A percentile compares a stretch with the other conserved stretches of the same genome.
Evolutionary conservation across 2,329 filamentous ascomycete species (phyloP).

Genomic region (Colletotrichum sp.): DNA sequence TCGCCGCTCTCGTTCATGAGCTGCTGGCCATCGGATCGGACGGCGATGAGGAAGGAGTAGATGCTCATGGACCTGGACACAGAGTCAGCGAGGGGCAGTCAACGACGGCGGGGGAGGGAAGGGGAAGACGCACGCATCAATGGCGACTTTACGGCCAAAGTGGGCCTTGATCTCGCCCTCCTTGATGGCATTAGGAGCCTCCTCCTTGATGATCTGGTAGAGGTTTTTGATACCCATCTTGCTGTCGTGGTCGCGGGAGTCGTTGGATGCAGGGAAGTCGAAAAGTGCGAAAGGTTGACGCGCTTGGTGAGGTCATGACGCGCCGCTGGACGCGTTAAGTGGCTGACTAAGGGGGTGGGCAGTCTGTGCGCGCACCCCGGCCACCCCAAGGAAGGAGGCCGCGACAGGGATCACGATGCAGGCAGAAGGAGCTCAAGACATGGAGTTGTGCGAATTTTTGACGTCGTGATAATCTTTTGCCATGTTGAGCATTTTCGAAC

Average conservation of each 20-base stretch:
- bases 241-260: not conserved
- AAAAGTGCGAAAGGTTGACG: not conserved
- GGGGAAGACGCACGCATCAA: constrained; percentile 65
- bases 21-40: constrained; percentile 95
- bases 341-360: not conserved
- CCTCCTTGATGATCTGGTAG: constrained; percentile 83
- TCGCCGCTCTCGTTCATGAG: constrained; percentile 94
- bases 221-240: constrained; percentile 74
- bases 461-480: not conserved
- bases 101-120: not conserved
- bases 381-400: not conserved
- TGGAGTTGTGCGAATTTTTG: not conserved
- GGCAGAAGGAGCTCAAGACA: not conserved
- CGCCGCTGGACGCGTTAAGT: not conserved
- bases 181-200: constrained; percentile 95
- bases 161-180: constrained; percentile 98
- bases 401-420: not conserved
- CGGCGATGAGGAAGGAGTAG: constrained; percentile 97
- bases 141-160: constrained; percentile 97
- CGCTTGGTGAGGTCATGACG: not conserved
- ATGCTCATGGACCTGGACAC: constrained; percentile 87
- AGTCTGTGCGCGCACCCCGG: not conserved
- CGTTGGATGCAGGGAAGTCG: not conserved
- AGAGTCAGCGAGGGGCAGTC: constrained; percentile 8
- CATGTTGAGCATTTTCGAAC: not conserved